phyloP scores from a whole-genome alignment of 225 moss, liverwort and hornwort species.

The Marchantia polymorpha region DNA sequence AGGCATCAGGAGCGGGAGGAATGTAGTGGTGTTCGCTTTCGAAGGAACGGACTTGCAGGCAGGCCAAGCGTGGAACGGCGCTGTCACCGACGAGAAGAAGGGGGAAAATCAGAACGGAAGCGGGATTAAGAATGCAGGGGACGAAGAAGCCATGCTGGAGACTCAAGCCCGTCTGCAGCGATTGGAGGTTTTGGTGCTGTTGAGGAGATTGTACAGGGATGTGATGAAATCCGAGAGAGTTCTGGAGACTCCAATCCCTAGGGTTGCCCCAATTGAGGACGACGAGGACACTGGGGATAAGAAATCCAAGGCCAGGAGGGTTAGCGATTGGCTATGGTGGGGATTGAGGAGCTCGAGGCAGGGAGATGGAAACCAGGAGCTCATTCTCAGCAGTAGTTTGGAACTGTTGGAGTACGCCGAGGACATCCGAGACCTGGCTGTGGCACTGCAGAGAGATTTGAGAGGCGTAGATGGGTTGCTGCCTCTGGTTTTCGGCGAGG shows the following conservation, averaged over 20 bases:
- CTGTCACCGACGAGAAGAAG: conserved; percentile 24
- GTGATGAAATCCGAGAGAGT: conserved; percentile 59
- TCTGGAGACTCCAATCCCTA: conserved; percentile 47
- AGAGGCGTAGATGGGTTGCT: conserved; percentile 48
- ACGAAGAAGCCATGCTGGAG: conserved; percentile 46
- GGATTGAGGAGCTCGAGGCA: conserved; percentile 28
- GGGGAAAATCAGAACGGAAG: conserved; percentile 21
- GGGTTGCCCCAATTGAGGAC: conserved; percentile 40
- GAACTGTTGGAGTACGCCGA: conserved; percentile 52
- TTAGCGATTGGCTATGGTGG: conserved; percentile 53
- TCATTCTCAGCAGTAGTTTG: conserved; percentile 41
- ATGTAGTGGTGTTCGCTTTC: conserved; percentile 35
- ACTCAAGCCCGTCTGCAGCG: conserved; percentile 43
- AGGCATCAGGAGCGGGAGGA: conserved; percentile 22
- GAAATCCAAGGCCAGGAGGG: conserved; percentile 39
- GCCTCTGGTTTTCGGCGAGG: conserved; percentile 44
- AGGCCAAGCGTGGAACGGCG: conserved; percentile 29
- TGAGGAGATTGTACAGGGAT: conserved; percentile 55
- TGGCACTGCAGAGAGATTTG: conserved; percentile 40
- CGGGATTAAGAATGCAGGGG: conserved; percentile 17
- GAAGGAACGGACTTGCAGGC: conserved; percentile 33
- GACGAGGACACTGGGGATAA: conserved; percentile 32
- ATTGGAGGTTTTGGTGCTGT: conserved; percentile 48
- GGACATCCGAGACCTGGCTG: conserved; percentile 48
- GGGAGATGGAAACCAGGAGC: conserved; percentile 36